Evolutionary conservation across 1,139 yeast species (phyloP), one percentile per base, ranked within the genome.

Genomic region (Candida buenavistaensis): DNA sequence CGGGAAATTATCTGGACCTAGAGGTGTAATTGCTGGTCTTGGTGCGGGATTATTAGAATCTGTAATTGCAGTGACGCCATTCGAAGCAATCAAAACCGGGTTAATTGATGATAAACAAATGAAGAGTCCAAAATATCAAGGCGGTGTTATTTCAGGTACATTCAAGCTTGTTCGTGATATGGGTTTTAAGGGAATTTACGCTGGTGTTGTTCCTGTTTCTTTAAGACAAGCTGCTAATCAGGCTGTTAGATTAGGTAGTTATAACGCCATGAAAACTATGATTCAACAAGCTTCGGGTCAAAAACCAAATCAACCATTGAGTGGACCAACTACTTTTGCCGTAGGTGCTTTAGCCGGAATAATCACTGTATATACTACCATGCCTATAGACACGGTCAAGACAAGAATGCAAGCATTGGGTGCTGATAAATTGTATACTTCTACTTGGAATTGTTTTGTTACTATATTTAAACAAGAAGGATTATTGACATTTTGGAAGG

Each of bases 351-450:
- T 88, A 51, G 96, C 97, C 1, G 98, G 98, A 17, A 72, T 84
- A 34, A 82, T 92, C 36, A 92, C 98, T 0, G 98, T 92, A 12
- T 92, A 92, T 60, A 70, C 96, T 3, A 92, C 98, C 7, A 92
- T 92, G 97, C 98, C 98, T 8, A 82, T 92, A 26, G 98, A 92
- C 57, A 92, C 97, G 0, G 96, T 92, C 44, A 92, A 92, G 67
- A 92, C 98, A 1, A 78, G 98, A 62, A 92, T 92, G 97, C 98
- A 92, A 66, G 85, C 96, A 19, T 71, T 92, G 47, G 94, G 87
- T 24, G 87, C 97, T 4, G 75, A 76, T 38, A 72, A 75, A 46
- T 61, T 72, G 51, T 92, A 92, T 62, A 58, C 73, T 4, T 78
- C 90, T 28, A 90, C 97, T 0, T 17, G 83, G 30, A 77, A 90